phyloP scores from a whole-genome alignment of 192 early-diverging fungal species.

The Dispira simplex region DNA sequence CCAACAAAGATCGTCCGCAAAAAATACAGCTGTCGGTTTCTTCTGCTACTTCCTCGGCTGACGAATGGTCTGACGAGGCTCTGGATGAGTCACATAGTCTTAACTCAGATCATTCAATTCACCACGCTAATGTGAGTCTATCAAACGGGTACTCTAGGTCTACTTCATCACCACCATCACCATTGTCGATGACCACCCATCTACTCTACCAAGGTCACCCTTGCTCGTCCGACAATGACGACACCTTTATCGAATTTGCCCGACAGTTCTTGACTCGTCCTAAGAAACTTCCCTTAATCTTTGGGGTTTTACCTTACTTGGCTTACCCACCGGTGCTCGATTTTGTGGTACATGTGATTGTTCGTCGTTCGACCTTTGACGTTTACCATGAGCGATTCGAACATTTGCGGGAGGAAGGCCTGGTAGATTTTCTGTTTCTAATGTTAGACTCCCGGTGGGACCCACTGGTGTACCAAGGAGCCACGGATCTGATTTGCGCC shows the following conservation, averaged over 20 bases:
- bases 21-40: too few relatives aligned
- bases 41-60: too few relatives aligned
- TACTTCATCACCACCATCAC: neutral
- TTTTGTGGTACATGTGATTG: constrained; percentile 6
- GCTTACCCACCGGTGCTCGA: neutral
- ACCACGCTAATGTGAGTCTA: neutral
- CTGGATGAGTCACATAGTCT: neutral
- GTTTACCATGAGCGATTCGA: constrained; percentile 11
- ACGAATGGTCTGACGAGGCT: too few relatives aligned
- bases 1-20: too few relatives aligned
- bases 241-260: neutral
- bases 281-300: neutral
- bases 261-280: neutral
- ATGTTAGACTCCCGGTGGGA: constrained; percentile 8
- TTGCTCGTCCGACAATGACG: neutral
- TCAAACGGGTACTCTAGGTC: neutral
- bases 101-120: neutral
- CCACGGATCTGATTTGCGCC: constrained; percentile 2
- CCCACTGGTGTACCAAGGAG: constrained; percentile 1
- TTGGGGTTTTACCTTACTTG: constrained; percentile 3
- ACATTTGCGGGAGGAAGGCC: neutral
- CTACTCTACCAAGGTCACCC: neutral
- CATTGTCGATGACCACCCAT: neutral
- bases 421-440: neutral
- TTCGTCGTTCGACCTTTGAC: constrained; percentile 4